phyloP scores from a whole-genome alignment of 805 yeast genomes.

The Myxozyma neglecta region DNA sequence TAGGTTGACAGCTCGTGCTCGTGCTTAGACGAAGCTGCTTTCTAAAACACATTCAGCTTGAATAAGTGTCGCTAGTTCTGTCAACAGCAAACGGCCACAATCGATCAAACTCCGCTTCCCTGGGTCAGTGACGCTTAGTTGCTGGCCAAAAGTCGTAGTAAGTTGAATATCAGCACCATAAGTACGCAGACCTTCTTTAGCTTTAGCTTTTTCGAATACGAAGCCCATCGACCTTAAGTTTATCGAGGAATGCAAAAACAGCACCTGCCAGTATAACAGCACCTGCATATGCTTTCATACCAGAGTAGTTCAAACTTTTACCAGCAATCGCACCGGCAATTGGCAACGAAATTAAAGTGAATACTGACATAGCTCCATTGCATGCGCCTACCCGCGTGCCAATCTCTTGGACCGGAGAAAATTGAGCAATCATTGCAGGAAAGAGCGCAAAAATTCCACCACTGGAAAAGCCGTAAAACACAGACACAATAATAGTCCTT shows the following conservation, averaged over 20 bases:
- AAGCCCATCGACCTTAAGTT: constrained; percentile 3
- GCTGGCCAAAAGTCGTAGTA: too few species aligned
- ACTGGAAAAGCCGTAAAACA: constrained; percentile 39
- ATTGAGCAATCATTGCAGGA: constrained; percentile 37
- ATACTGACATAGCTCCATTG: constrained; percentile 55
- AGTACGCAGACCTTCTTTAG: not conserved
- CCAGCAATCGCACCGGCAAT: constrained; percentile 36
- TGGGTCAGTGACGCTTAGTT: too few species aligned
- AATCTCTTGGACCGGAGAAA: constrained; percentile 36
- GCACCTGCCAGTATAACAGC: constrained; percentile 17
- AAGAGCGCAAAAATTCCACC: constrained; percentile 41
- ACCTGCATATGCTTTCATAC: constrained; percentile 30
- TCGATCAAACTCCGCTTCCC: too few species aligned
- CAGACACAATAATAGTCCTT: constrained; percentile 37
- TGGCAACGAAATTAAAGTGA: constrained; percentile 39
- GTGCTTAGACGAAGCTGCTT: too few species aligned
- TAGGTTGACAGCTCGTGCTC: too few species aligned
- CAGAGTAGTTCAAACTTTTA: not conserved
- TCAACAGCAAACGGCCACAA: too few species aligned
- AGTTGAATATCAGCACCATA: not conserved
- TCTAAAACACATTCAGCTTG: too few species aligned
- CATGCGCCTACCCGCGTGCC: constrained; percentile 59
- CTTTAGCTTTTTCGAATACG: not conserved
- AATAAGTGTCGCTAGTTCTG: too few species aligned
- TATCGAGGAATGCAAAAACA: constrained; percentile 3